Base-by-base conservation (phyloP, 192 early-diverging fungal species). In the Coemansia sp. region DNA sequence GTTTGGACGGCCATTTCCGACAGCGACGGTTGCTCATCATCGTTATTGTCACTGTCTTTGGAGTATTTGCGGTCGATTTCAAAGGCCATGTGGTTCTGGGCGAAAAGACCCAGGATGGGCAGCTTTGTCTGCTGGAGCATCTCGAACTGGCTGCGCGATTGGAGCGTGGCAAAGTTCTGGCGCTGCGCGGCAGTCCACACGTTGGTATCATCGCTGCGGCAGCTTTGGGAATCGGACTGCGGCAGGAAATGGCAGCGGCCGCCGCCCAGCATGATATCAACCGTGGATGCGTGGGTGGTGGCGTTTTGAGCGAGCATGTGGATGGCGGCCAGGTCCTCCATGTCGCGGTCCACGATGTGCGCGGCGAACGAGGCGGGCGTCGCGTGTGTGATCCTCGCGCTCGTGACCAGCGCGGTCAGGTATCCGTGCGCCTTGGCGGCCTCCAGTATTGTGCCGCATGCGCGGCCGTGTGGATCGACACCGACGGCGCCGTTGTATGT, bases 371-470 rank as follows among this genome's bases (percentile, higher is more conserved):
- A 56, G 0, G 80, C 85, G 0, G 85, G 85, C 21, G 85, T 86
- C 0, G 85, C 85, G 48, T 87, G 84, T 0, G 83, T 87, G 23
- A 87, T 80, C 2, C 84, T 77, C 2, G 85, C 77, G 0, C 84
- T 87, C 7, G 77, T 82, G 0, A 87, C 84, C 10, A 87, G 62
- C 5, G 79, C 85, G 0, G 85, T 87, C 23, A 29, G 4, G 32
- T 82, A 78, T 0, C 81, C 77, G n/a, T 3, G 25, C 31, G 1
- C 55, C 23, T 86, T 84, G 43, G 85, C 85, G 0, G 84, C 84
- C 60, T 87, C 85, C 8, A 87, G 63, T 2, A 87, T 71, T 2
- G 85, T 87, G 1, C 79, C 84, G 58, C 84, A 84, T 0, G 85
- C 79, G 1, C 6, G n/a, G 4, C 68, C 65, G 1, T 73, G 40